Base-by-base conservation (phyloP, 176 grass and related monocot species). In the Lolium perenne region DNA sequence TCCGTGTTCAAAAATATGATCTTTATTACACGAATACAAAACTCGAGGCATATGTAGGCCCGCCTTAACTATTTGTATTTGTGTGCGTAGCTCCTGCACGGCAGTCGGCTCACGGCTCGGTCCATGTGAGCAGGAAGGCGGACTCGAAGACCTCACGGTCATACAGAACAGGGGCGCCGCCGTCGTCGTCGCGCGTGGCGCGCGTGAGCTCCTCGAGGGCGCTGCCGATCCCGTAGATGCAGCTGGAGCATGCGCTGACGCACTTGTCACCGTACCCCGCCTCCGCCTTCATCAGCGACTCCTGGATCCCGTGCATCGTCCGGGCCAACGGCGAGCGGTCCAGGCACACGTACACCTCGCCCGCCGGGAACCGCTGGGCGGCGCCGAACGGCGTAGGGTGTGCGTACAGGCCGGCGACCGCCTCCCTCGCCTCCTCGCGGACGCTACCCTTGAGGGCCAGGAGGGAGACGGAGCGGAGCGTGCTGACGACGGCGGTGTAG, bases 331-430 rank as follows among this genome's bases (percentile, higher is more conserved):
- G 65, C 15, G 18, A 6, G 20, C 80, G 80, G 65, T 83, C 65
- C 32, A 83, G 80, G 66, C 65, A 83, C 46, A 83, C 80, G 66
- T 58, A 72, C 49, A 83, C 67, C 80, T 72, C 80, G 51, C 38
- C 66, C 23, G 22, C 18, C 29, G 66, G 80, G 65, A 83, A 83
- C 65, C 80, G 80, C 12, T 43, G 71, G 12, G 13, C 22, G 71
- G 46, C 13, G 46, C 71, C 46, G 71, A 74, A 74, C 46, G 71
- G 46, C 46, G 71, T 23, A 3, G 71, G 13, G 46, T 51, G 46
- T 4, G 18, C 2, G 80, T 17, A 83, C 5, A 80, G 40, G 21
- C n/a, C 58, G 0, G 21, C 5, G 57, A 80, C 8, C 18, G 58
- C 14, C 13, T 47, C 40, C n/a, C 40, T 80, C 38, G n/a, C 77